phyloP scores from a whole-genome alignment of 148 eudicot species.

The Diospyros kaki region DNA sequence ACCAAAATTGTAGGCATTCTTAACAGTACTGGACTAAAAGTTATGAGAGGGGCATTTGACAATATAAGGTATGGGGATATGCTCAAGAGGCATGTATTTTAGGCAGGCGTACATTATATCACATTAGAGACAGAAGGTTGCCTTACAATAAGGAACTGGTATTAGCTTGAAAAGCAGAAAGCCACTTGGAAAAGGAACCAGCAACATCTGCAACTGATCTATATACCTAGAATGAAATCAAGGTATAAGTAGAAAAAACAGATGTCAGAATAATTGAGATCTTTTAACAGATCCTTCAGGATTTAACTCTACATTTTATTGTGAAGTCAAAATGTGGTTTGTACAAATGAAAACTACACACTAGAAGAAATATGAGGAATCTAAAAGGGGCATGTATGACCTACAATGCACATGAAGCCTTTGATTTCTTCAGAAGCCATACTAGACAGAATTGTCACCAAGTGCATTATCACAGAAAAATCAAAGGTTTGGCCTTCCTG shows the following conservation, averaged over 20 bases:
- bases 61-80: neutral
- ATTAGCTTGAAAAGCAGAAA: slow-evolving; percentile 53
- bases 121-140: slow-evolving; percentile 9
- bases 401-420: slow-evolving; percentile 88
- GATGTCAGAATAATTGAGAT: slow-evolving; percentile 7
- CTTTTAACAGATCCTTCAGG: slow-evolving; percentile 10
- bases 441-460: slow-evolving; percentile 66
- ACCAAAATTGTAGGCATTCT: neutral
- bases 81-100: neutral
- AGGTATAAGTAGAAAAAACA: neutral
- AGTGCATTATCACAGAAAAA: slow-evolving; percentile 52
- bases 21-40: neutral
- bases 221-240: slow-evolving; percentile 55
- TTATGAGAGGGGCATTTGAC: neutral
- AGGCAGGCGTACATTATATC: slow-evolving; percentile 4
- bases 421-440: slow-evolving; percentile 45
- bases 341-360: neutral
- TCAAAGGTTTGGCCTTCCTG: slow-evolving; percentile 63
- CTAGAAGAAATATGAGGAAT: neutral
- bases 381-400: slow-evolving; percentile 18
- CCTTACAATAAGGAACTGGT: slow-evolving; percentile 80
- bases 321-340: neutral
- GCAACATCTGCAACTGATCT: slow-evolving; percentile 88
- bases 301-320: neutral
- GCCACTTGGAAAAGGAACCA: slow-evolving; percentile 92